Conservation (phyloP, 2,329 filamentous ascomycete genomes). For the Ceratocystis variospora region DNA sequence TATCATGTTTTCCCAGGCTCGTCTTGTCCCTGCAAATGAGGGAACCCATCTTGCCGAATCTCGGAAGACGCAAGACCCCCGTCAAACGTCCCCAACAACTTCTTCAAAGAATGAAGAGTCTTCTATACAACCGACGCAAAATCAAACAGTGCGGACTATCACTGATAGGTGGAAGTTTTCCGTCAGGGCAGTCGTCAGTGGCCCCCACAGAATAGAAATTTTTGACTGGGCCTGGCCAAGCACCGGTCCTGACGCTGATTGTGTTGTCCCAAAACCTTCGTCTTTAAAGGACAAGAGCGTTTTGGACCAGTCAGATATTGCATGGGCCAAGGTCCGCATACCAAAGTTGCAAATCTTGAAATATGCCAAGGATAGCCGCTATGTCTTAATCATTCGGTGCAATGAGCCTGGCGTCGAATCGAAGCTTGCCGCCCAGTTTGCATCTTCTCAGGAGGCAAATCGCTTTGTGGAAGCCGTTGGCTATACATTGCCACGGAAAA, state of each 20-base stretch:
- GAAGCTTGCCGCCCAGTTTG: slow-evolving; percentile 7
- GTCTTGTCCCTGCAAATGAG: not conserved
- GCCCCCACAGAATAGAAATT: slow-evolving; percentile 4
- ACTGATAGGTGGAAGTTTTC: not conserved
- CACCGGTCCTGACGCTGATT: not conserved
- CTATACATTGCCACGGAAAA: not conserved
- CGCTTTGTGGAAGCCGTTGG: not conserved
- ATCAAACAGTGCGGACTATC: not conserved
- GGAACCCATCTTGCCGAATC: not conserved
- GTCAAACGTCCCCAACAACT: not conserved
- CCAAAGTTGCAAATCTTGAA: not conserved
- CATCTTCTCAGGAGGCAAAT: not conserved
- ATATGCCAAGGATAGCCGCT: not conserved
- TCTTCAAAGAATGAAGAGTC: not conserved
- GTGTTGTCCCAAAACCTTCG: not conserved
- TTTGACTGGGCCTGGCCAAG: slow-evolving; percentile 12
- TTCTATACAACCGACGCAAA: not conserved
- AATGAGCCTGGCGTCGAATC: slow-evolving; percentile 1
- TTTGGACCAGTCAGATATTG: not conserved
- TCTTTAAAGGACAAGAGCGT: not conserved
- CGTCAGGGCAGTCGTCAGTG: slow-evolving; percentile 14
- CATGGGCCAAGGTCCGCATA: slow-evolving; percentile 1
- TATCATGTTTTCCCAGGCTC: not conserved
- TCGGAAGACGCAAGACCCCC: not conserved
- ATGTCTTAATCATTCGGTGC: not conserved